These are phyloP conservation scores for Coniophora puteana DNA, from an alignment of 1,284 basidiomycete genomes.

Conservation along the genomic window DNA sequence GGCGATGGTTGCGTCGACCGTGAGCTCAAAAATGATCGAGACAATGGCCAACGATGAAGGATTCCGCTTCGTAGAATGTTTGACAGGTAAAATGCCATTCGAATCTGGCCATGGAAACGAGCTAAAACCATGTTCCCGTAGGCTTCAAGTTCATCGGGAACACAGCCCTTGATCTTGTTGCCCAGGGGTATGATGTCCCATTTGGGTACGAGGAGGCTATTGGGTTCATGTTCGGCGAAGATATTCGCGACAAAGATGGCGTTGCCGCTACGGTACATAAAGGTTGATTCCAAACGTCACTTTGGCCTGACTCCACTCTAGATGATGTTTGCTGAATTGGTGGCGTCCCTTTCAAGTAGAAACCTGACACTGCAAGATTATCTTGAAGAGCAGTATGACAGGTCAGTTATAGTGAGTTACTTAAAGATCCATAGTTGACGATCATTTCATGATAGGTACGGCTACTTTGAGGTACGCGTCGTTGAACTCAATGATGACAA, in stretches of 20 bases:
- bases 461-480: slow-evolving; percentile 17
- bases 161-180: slow-evolving; percentile 60
- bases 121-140: slow-evolving; percentile 25
- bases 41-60: slow-evolving; percentile 71
- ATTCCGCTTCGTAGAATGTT: slow-evolving; percentile 77
- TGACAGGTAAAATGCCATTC: slow-evolving; percentile 57
- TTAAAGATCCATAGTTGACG: slow-evolving; percentile 27
- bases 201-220: slow-evolving; percentile 91
- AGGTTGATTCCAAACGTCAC: background rate
- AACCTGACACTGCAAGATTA: slow-evolving; percentile 54
- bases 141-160: slow-evolving; percentile 88
- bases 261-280: slow-evolving; percentile 64
- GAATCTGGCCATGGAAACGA: background rate
- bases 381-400: slow-evolving; percentile 61
- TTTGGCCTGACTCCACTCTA: slow-evolving; percentile 19
- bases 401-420: slow-evolving; percentile 36
- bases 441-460: slow-evolving; percentile 54
- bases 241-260: slow-evolving; percentile 83
- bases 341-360: slow-evolving; percentile 41
- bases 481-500: slow-evolving; percentile 1
- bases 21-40: slow-evolving; percentile 85
- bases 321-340: slow-evolving; percentile 69
- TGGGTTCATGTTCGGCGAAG: slow-evolving; percentile 77
- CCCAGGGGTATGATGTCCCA: slow-evolving; percentile 66
- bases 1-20: slow-evolving; percentile 83